phyloP scores from a whole-genome alignment of 2,329 filamentous ascomycete genomes.

The Didymella segeticola region DNA sequence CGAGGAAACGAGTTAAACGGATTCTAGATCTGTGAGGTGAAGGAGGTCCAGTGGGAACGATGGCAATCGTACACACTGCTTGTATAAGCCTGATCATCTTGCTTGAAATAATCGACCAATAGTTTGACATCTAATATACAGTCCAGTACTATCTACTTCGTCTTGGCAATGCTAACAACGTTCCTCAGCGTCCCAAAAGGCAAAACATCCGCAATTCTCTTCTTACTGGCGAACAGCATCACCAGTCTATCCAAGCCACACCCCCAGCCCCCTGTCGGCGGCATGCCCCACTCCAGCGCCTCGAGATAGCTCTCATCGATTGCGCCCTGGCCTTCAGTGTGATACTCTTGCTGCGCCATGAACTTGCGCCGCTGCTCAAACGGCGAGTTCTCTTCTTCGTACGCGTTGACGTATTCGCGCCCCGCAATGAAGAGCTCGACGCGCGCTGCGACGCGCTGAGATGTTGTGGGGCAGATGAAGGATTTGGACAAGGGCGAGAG shows the following conservation, averaged over 20 bases:
- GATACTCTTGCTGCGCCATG: constrained; percentile 59
- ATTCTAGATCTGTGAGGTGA: too few relatives aligned
- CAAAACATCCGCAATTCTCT: constrained; percentile 83
- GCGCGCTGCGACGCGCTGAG: constrained; percentile 78
- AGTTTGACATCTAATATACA: too few relatives aligned
- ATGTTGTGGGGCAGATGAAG: constrained; percentile 69
- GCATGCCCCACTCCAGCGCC: constrained; percentile 85
- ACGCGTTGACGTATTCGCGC: constrained; percentile 91
- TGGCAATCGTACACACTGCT: too few relatives aligned
- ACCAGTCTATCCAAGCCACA: constrained; percentile 89
- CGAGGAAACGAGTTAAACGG: too few relatives aligned
- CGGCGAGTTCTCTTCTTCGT: constrained; percentile 97
- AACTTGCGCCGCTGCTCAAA: constrained; percentile 87
- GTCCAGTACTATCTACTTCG: constrained; percentile 13
- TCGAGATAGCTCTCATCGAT: constrained; percentile 84
- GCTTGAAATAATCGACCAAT: too few relatives aligned
- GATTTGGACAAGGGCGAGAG: constrained; percentile 93
- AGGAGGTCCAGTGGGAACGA: too few relatives aligned
- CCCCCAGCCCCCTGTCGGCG: constrained; percentile 97
- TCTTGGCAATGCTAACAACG: constrained; percentile 52
- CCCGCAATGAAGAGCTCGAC: constrained; percentile 84
- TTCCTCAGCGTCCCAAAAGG: constrained; percentile 84
- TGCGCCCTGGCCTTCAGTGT: constrained; percentile 46
- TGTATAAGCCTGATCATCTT: too few relatives aligned
- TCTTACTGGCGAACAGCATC: constrained; percentile 84